Evolutionary conservation across 2,329 filamentous ascomycete species (phyloP).

Genomic region (Hypoxylon sp.): DNA sequence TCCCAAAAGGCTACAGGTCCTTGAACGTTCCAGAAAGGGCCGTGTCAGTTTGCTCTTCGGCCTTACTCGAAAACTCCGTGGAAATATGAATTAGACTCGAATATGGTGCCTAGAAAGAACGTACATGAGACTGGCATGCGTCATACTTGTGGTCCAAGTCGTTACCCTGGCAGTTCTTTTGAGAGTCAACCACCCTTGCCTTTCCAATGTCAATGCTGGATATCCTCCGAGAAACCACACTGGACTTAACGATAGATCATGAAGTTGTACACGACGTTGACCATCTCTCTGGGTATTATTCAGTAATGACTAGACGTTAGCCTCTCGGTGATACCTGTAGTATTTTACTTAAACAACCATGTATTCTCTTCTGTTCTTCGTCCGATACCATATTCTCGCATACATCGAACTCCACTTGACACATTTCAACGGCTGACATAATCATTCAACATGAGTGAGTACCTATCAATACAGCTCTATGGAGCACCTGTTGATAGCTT

Average conservation of each 20-base stretch:
- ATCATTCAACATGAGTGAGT: background rate
- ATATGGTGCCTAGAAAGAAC: background rate
- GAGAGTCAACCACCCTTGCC: background rate
- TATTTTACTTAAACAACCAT: background rate
- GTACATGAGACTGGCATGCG: background rate
- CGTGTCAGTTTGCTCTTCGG: background rate
- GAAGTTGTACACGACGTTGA: background rate
- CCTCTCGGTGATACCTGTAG: background rate
- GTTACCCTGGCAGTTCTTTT: background rate
- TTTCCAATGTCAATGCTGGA: background rate
- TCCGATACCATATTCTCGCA: background rate
- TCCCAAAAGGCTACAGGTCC: background rate
- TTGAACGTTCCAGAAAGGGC: too few relatives aligned
- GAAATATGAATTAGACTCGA: background rate
- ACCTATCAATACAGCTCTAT: background rate
- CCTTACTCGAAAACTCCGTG: background rate
- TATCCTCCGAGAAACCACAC: background rate
- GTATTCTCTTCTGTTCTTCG: background rate
- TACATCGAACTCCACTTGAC: background rate
- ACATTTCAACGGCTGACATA: background rate
- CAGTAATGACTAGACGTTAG: background rate
- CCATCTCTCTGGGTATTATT: background rate
- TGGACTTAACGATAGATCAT: background rate
- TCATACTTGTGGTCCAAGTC: background rate
- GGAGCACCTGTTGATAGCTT: background rate